Evolutionary conservation across 345 rosid genomes (phyloP).

Genomic region (Gossypium arboreum): DNA sequence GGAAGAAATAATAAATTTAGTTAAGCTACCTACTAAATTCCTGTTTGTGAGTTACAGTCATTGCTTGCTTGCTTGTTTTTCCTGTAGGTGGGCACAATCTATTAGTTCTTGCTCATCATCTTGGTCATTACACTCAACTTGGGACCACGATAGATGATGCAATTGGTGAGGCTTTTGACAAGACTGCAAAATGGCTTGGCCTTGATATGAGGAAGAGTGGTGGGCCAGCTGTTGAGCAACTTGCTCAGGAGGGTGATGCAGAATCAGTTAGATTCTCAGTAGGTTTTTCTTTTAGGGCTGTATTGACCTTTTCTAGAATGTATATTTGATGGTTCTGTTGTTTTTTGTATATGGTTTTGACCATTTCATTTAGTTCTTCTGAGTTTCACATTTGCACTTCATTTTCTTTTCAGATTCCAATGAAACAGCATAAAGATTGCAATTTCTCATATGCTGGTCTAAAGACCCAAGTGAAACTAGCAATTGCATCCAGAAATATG

Average conservation of each 20-base stretch:
- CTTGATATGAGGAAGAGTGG: slow-evolving; percentile 91
- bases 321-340: slow-evolving; percentile 1
- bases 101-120: slow-evolving; percentile 72
- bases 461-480: slow-evolving; percentile 92
- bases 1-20: slow-evolving; percentile 4
- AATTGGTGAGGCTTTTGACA: slow-evolving; percentile 93
- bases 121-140: slow-evolving; percentile 86
- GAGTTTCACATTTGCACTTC: slow-evolving; percentile 12
- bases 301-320: slow-evolving; percentile 7
- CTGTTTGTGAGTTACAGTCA: slow-evolving; percentile 2
- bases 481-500: slow-evolving; percentile 84
- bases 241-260: slow-evolving; percentile 85
- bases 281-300: slow-evolving; percentile 22
- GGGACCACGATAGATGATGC: slow-evolving; percentile 97
- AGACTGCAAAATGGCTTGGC: slow-evolving; percentile 94
- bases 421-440: slow-evolving; percentile 88
- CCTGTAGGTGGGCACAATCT: slow-evolving; percentile 83
- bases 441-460: slow-evolving; percentile 94
- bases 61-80: background rate
- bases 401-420: slow-evolving; percentile 53
- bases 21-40: background rate
- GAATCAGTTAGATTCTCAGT: slow-evolving; percentile 71
- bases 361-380: slow-evolving; percentile 4
- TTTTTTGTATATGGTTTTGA: background rate
- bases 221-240: slow-evolving; percentile 93